Conservation (phyloP, 805 yeast genomes). For the Yarrowia deformans region DNA sequence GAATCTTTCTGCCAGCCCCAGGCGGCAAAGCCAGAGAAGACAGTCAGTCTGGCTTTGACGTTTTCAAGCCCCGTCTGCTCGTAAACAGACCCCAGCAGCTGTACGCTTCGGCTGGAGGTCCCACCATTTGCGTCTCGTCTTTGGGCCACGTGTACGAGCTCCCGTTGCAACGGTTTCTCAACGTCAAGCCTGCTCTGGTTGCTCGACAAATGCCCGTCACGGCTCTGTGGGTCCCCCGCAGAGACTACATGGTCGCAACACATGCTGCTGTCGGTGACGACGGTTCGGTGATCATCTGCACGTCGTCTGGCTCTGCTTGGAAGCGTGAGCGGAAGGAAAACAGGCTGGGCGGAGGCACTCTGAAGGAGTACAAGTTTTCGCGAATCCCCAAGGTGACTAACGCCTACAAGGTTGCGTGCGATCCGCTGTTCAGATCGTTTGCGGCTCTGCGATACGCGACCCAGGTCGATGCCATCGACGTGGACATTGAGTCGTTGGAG, state of each 20-base stretch:
- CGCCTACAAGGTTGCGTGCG: constrained; percentile 70
- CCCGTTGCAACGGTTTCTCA: constrained; percentile 43
- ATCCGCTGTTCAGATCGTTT: constrained; percentile 68
- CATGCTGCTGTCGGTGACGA: constrained; percentile 74
- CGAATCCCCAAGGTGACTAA: constrained; percentile 63
- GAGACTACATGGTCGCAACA: constrained; percentile 60
- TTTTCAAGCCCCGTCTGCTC: constrained; percentile 40
- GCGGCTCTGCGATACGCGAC: constrained; percentile 70
- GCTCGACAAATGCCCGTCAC: constrained; percentile 41
- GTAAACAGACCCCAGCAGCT: constrained; percentile 41
- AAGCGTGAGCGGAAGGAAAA: constrained; percentile 45
- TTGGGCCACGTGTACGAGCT: constrained; percentile 45
- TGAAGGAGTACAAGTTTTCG: constrained; percentile 59
- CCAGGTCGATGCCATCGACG: constrained; percentile 62
- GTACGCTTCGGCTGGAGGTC: constrained; percentile 44
- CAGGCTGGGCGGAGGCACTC: constrained; percentile 46
- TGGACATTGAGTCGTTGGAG: constrained; percentile 57
- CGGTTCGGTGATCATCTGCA: constrained; percentile 73
- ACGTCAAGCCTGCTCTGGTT: constrained; percentile 40
- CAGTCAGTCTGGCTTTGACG: constrained; percentile 41
- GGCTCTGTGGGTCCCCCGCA: constrained; percentile 49
- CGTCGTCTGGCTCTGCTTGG: constrained; percentile 73
- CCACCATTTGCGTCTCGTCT: constrained; percentile 44
- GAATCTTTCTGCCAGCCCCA: constrained; percentile 53
- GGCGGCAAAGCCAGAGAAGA: constrained; percentile 8